Conservation (phyloP, 768 basidiomycete species). For the Steccherinum ochraceum region DNA sequence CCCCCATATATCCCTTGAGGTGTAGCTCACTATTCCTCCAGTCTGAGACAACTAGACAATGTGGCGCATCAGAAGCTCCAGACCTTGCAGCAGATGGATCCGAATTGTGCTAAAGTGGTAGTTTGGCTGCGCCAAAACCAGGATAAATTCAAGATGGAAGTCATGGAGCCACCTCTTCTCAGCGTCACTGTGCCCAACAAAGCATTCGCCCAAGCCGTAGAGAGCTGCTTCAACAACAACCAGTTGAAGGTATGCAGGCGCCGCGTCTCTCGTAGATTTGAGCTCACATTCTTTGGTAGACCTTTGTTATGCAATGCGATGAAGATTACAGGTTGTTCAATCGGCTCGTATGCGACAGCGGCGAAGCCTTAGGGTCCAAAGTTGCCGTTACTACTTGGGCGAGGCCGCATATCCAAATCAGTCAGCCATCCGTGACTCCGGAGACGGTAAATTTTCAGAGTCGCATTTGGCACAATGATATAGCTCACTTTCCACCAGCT, state of each 20-base stretch:
- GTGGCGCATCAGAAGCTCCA: constrained; percentile 54
- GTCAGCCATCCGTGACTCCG: constrained; percentile 46
- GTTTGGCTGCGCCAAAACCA: constrained; percentile 67
- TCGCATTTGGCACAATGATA: no score
- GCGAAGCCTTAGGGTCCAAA: constrained; percentile 43
- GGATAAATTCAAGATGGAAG: constrained; percentile 64
- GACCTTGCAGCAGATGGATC: constrained; percentile 46
- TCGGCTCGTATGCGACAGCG: constrained; percentile 56
- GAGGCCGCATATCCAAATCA: constrained; percentile 33
- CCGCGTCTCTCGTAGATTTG: constrained; percentile 1
- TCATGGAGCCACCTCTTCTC: constrained; percentile 84
- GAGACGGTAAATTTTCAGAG: constrained; percentile 57
- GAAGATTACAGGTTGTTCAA: constrained; percentile 78
- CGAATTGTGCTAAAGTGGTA: constrained; percentile 56
- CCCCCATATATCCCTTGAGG: not conserved
- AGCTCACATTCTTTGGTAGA: constrained; percentile 36
- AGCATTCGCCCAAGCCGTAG: constrained; percentile 60
- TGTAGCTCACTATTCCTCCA: constrained; percentile 23
- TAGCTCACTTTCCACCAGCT: constrained; percentile 39
- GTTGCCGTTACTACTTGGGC: constrained; percentile 65
- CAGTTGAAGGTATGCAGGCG: constrained; percentile 57
- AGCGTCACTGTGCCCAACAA: constrained; percentile 62
- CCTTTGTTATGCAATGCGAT: constrained; percentile 77
- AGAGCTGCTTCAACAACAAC: constrained; percentile 54
- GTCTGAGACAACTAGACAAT: constrained; percentile 49